Evolutionary conservation across 169 alveolate species (phyloP).

Genomic region (Miamiensis avidus): DNA sequence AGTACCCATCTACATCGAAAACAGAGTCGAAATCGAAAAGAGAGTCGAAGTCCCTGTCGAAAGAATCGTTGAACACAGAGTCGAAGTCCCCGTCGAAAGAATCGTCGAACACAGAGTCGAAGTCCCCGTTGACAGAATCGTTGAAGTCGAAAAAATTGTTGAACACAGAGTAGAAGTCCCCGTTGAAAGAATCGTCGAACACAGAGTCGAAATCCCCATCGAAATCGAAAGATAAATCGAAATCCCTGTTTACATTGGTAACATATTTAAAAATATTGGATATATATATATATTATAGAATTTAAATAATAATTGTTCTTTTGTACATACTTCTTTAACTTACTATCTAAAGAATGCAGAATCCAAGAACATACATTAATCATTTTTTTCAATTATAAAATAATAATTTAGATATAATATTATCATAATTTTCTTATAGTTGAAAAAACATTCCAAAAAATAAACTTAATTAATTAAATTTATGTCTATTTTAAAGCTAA

Average conservation of each 20-base stretch:
- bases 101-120: too few relatives aligned
- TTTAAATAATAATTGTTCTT: too few relatives aligned
- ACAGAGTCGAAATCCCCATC: not conserved
- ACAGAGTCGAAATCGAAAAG: not conserved
- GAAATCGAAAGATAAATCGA: not conserved
- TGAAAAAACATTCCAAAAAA: not conserved
- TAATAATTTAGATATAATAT: not conserved
- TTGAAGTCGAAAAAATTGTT: not conserved
- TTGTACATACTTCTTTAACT: not conserved
- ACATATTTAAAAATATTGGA: too few relatives aligned
- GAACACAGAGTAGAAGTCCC: not conserved
- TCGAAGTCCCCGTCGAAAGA: too few relatives aligned
- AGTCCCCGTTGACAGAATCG: too few relatives aligned
- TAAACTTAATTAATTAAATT: too few relatives aligned
- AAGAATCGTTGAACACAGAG: too few relatives aligned
- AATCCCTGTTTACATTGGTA: not conserved
- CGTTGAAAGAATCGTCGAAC: not conserved
- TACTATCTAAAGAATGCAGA: not conserved
- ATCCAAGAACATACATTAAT: not conserved
- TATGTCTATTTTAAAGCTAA: too few relatives aligned
- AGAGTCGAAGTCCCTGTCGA: not conserved
- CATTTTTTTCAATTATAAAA: not conserved
- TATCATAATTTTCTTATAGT: not conserved
- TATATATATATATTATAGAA: too few relatives aligned
- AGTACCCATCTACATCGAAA: not conserved